Evolutionary conservation across 371 early-diverging fungal genomes (phyloP), one percentile per base, ranked within the genome.

Genomic region (Chytridiales sp.): DNA sequence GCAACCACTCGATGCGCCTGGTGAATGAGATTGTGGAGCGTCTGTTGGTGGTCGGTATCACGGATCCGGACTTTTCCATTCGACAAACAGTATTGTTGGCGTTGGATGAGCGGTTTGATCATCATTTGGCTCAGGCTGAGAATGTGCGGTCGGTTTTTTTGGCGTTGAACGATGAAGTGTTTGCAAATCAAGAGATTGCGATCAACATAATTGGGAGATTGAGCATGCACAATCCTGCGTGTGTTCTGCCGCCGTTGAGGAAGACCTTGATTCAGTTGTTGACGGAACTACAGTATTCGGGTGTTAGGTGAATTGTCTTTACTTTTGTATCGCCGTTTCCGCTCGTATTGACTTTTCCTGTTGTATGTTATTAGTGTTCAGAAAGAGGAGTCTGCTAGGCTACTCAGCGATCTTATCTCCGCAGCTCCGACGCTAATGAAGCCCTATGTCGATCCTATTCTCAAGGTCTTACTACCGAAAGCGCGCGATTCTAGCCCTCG

Each of bases 121-220:
- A 87, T 34, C 92, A 93, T 62, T 74, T 97, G 19, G 87, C 94
- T 5, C 92, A 93, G 65, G 89, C 93, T 1, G 94, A 95, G 56
- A 89, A 93, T 66, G 87, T 95, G 5, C 87, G 91, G 9, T 84
- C 91, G 4, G 62, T 96, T 21, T 90, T 94, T 67, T 83, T 96
- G 51, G 92, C 95, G 0, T 63, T 94, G 36, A 95, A 94, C 54
- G 98, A 98, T 61, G 95, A 95, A 65, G 83, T 87, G 2, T 95
- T 94, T 75, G 83, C 84, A n/a, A 90, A 93, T 54, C 85, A 94
- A 11, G 87, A 92, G 64, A 79, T 87, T 4, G 90, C 92, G 3
- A 88, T 96, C 24, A 71, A 81, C 0, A 88, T 93, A 44, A 89
- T 97, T 49, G 95, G 96, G 8, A 81, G 97, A 26, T 73, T 97